Conservation (phyloP, 2,329 filamentous ascomycete genomes). For the Arthrocladium fulminans region DNA sequence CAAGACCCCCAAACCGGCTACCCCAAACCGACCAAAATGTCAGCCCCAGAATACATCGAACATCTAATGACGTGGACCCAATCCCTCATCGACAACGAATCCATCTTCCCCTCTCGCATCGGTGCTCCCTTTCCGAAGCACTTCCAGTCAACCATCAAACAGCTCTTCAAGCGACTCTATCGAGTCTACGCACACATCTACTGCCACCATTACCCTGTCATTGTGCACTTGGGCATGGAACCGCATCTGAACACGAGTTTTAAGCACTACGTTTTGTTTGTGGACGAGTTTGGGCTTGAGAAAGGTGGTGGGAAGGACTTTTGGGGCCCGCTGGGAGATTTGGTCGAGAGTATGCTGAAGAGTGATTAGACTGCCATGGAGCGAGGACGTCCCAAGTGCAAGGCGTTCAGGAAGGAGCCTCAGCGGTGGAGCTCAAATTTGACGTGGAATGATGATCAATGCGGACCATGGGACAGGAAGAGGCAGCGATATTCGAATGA, state of each 20-base stretch:
- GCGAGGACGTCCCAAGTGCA: neutral
- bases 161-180: constrained; percentile 98
- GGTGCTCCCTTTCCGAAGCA: constrained; percentile 90
- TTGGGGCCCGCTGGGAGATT: constrained; percentile 88
- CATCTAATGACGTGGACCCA: constrained; percentile 97
- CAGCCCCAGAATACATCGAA: constrained; percentile 93
- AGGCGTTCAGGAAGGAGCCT: neutral
- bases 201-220: constrained; percentile 97
- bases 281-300: constrained; percentile 88
- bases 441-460: too few species aligned
- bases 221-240: constrained; percentile 88
- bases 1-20: constrained; percentile 80
- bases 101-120: constrained; percentile 88
- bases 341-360: constrained; percentile 95
- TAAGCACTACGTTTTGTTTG: constrained; percentile 98
- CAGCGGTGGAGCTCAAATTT: neutral
- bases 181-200: constrained; percentile 98
- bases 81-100: constrained; percentile 87
- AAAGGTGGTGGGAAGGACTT: constrained; percentile 75
- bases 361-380: constrained; percentile 58
- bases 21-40: constrained; percentile 95
- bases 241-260: constrained; percentile 98
- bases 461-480: neutral
- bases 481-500: neutral
- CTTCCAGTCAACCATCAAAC: constrained; percentile 78